phyloP scores from a whole-genome alignment of 2,329 filamentous ascomycete genomes.

The Clonostachys chloroleuca region DNA sequence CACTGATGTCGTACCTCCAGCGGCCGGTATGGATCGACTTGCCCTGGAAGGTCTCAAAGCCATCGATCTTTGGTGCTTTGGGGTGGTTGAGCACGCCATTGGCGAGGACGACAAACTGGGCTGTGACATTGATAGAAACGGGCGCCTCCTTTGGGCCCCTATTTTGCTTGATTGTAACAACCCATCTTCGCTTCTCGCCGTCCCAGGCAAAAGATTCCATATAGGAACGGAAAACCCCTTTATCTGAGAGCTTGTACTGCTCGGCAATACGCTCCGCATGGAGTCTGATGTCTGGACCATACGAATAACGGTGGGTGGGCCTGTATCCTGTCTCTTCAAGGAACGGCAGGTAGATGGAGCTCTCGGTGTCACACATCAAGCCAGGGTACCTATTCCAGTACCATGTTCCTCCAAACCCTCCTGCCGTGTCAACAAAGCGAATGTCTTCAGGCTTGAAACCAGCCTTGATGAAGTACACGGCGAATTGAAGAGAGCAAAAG shows the following conservation, averaged over 20 bases:
- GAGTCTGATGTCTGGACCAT: conserved; percentile 33
- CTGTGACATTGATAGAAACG: conserved; percentile 20
- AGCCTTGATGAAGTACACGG: conserved; percentile 13
- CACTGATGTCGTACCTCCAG: conserved; percentile 38
- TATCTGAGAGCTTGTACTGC: conserved; percentile 30
- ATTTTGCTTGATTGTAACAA: conserved; percentile 10
- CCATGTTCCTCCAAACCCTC: conserved; percentile 45
- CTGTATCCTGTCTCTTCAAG: conserved; percentile 57
- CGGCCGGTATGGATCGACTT: conserved; percentile 37
- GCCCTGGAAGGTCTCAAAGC: conserved; percentile 32
- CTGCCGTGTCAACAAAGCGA: conserved; percentile 32
- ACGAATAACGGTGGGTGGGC: conserved; percentile 43
- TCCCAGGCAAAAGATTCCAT: conserved; percentile 40
- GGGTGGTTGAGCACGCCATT: conserved; percentile 32
- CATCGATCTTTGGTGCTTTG: conserved; percentile 34
- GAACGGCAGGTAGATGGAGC: conserved; percentile 54
- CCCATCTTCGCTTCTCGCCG: conserved; percentile 20
- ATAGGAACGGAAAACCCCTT: conserved; percentile 33
- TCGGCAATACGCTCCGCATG: conserved; percentile 35
- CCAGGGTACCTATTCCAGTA: conserved; percentile 48
- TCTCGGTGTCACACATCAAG: conserved; percentile 53
- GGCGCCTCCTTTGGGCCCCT: conserved; percentile 11
- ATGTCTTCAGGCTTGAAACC: conserved; percentile 24
- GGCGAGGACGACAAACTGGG: conserved; percentile 31
- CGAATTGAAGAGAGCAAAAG: conserved; percentile 14